These are phyloP conservation scores for Colletotrichum shisoi DNA, from an alignment of 2,329 filamentous ascomycete genomes.

Conservation along the genomic window DNA sequence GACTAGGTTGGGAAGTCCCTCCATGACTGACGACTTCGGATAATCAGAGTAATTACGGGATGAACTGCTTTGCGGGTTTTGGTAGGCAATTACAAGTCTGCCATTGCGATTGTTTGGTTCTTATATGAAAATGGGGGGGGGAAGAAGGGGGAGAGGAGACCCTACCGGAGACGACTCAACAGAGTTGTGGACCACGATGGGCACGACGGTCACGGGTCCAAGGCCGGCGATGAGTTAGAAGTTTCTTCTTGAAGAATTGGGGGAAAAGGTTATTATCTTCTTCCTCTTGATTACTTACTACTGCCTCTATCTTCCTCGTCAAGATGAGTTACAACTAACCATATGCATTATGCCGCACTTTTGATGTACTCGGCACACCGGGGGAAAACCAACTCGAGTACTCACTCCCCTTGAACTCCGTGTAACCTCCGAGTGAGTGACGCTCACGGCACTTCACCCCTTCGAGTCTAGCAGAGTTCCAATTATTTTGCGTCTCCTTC, in stretches of 20 bases:
- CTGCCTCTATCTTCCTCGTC: too few species aligned
- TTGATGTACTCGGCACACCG: background rate
- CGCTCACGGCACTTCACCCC: background rate
- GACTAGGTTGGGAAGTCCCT: background rate
- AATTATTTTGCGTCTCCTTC: too few species aligned
- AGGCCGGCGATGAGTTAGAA: background rate
- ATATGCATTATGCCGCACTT: background rate
- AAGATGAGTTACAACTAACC: too few species aligned
- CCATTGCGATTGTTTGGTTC: too few species aligned
- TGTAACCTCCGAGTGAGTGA: background rate
- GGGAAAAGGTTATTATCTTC: too few species aligned
- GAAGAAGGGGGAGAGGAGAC: background rate
- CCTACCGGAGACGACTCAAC: background rate
- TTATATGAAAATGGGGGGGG: background rate
- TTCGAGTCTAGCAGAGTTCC: background rate
- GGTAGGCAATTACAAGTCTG: too few species aligned
- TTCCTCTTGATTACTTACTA: too few species aligned
- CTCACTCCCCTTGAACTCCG: background rate
- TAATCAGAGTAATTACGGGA: rapidly evolving
- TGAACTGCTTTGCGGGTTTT: too few species aligned
- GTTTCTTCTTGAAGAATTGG: background rate
- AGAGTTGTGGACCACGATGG: background rate
- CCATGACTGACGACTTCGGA: background rate
- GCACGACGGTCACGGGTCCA: too few species aligned
- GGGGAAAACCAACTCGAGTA: background rate